Evolutionary conservation across 768 basidiomycete genomes (phyloP).

Genomic region (Baorangia bicolor): DNA sequence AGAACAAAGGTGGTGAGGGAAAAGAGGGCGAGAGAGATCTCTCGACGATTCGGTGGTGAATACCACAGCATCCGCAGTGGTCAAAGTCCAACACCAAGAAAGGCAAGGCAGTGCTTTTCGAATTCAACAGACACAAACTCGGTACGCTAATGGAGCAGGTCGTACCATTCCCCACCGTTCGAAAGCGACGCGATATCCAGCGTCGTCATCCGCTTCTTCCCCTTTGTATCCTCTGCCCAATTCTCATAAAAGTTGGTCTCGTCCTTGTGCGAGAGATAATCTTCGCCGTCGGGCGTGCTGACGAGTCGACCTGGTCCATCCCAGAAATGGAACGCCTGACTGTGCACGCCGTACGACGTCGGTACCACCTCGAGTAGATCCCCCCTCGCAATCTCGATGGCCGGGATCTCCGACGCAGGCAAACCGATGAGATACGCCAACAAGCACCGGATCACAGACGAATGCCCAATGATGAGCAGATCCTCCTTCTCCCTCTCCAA

Average conservation of each 20-base stretch:
- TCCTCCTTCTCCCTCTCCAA: constrained; percentile 94
- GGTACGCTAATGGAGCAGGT: constrained; percentile 5
- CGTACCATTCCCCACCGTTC: constrained; percentile 5
- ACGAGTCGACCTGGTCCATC: constrained; percentile 74
- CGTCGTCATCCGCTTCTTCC: constrained; percentile 46
- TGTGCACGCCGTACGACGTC: constrained; percentile 86
- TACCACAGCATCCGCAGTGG: constrained; percentile 52
- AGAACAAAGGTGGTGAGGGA: constrained; percentile 65
- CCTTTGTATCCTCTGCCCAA: constrained; percentile 74
- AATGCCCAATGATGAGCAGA: constrained; percentile 93
- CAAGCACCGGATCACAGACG: constrained; percentile 95
- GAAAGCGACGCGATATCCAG: constrained; percentile 31
- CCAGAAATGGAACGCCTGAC: constrained; percentile 91
- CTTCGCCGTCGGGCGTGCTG: constrained; percentile 35
- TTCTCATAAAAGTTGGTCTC: constrained; percentile 87
- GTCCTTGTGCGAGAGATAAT: constrained; percentile 44
- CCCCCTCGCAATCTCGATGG: constrained; percentile 94
- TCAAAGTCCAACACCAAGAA: neutral
- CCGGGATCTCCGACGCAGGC: constrained; percentile 94
- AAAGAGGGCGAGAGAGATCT: constrained; percentile 66
- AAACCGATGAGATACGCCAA: constrained; percentile 92
- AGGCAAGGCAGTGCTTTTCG: neutral
- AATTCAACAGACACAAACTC: neutral
- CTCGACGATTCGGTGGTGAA: constrained; percentile 69
- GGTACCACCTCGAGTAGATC: constrained; percentile 94